phyloP scores from a whole-genome alignment of 202 grass and related monocot species.

The Panicum virgatum region DNA sequence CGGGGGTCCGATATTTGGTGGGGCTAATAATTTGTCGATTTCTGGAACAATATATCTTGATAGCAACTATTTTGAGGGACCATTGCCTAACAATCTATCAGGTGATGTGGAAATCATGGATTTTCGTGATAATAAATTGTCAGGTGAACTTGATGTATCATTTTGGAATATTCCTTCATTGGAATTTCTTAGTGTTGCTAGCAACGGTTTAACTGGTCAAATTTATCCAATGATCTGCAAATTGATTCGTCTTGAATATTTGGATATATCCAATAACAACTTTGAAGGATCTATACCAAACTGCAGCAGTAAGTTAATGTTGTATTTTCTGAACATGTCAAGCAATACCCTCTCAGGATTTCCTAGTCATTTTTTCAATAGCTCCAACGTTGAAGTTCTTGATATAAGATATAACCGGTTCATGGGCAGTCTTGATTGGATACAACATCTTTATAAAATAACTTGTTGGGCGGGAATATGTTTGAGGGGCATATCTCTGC shows the following conservation, averaged over 20 bases:
- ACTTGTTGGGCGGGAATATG: no score
- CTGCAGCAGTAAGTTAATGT: neutral
- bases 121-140: constrained; percentile 29
- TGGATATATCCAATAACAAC: no score
- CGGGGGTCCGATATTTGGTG: neutral
- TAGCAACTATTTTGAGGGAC: no score
- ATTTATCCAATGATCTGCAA: no score
- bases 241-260: no score
- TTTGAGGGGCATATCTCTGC: no score
- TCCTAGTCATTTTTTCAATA: neutral
- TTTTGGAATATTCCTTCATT: neutral
- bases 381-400: neutral
- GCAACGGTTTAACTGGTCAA: no score
- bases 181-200: no score
- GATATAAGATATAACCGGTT: constrained; percentile 40
- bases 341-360: neutral
- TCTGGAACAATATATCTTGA: neutral
- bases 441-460: neutral
- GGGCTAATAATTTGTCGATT: neutral
- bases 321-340: neutral
- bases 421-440: constrained; percentile 15
- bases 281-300: no score
- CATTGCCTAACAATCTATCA: neutral
- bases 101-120: neutral
- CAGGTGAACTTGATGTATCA: neutral